These are phyloP conservation scores for Torrubiella hemipterigena DNA, from an alignment of 2,329 filamentous ascomycete genomes.

Conservation along the genomic window DNA sequence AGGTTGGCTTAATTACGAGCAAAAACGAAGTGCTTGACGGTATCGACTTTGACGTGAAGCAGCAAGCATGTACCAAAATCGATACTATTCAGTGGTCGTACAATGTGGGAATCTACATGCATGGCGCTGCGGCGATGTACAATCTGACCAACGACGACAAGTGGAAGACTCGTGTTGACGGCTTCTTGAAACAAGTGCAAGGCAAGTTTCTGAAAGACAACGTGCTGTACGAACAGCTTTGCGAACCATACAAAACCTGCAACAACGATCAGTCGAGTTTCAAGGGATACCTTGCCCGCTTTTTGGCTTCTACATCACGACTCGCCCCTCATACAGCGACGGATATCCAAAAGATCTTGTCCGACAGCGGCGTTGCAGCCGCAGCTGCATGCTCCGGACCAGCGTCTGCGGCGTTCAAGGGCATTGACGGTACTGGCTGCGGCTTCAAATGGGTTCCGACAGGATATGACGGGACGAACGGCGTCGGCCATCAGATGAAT, in stretches of 20 bases:
- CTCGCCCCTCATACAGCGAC: slow-evolving; percentile 40
- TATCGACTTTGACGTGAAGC: slow-evolving; percentile 21
- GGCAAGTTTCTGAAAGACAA: slow-evolving; percentile 40
- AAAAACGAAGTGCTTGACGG: slow-evolving; percentile 45
- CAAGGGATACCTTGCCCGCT: slow-evolving; percentile 64
- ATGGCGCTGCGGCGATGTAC: slow-evolving; percentile 49
- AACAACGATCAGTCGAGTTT: slow-evolving; percentile 62
- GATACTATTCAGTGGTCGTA: slow-evolving; percentile 56
- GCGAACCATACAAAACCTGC: slow-evolving; percentile 50
- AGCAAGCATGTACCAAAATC: slow-evolving; percentile 33
- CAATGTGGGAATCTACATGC: slow-evolving; percentile 55
- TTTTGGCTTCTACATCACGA: slow-evolving; percentile 44
- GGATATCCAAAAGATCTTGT: slow-evolving; percentile 38
- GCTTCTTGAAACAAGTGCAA: slow-evolving; percentile 39
- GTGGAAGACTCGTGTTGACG: slow-evolving; percentile 48
- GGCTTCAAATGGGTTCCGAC: slow-evolving; percentile 51
- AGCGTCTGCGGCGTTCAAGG: slow-evolving; percentile 30
- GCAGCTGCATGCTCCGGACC: slow-evolving; percentile 38
- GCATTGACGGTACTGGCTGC: slow-evolving; percentile 47
- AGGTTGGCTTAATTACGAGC: slow-evolving; percentile 41
- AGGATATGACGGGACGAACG: slow-evolving; percentile 45
- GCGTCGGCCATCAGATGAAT: slow-evolving; percentile 61
- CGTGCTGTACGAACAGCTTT: slow-evolving; percentile 54
- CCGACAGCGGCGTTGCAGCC: slow-evolving; percentile 38
- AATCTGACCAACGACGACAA: slow-evolving; percentile 39